Conservation (phyloP, 306 rosid genomes). For the Styphnolobium japonicum region DNA sequence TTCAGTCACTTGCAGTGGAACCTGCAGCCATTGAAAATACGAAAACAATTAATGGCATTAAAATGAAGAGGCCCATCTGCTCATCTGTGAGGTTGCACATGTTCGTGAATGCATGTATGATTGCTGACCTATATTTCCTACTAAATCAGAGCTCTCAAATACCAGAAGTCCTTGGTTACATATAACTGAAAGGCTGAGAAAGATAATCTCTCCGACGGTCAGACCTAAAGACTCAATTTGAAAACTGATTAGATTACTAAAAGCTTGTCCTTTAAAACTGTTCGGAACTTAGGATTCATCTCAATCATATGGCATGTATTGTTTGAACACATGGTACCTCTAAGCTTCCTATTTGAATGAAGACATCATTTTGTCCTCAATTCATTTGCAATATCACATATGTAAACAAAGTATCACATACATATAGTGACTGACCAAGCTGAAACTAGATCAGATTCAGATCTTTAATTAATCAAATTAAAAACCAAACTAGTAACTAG, state of each 20-base stretch:
- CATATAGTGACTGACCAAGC: not conserved
- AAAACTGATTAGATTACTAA: not conserved
- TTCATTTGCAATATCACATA: not conserved
- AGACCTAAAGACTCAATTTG: conserved; percentile 7
- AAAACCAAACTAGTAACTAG: not conserved
- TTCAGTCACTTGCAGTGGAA: conserved; percentile 52
- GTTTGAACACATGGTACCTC: not conserved
- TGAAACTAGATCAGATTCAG: conserved; percentile 13
- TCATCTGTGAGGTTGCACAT: not conserved
- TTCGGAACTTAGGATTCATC: not conserved
- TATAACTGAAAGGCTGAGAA: not conserved
- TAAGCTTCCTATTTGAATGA: not conserved
- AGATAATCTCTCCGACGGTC: not conserved
- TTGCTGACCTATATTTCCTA: not conserved
- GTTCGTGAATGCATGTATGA: not conserved
- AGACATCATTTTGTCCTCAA: conserved; percentile 1
- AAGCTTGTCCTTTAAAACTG: not conserved
- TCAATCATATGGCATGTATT: not conserved
- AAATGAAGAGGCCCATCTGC: not conserved
- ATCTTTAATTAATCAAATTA: not conserved
- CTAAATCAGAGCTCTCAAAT: not conserved
- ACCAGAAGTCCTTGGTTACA: not conserved
- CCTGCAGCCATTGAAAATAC: conserved; percentile 45
- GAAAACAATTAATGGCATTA: conserved; percentile 24
- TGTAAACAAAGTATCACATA: not conserved